Percentiles rank a stretch among this genome's conserved stretches.
Evolutionary conservation across 2,329 filamentous ascomycete species (phyloP).

Genomic region (Eutypella sp.): DNA sequence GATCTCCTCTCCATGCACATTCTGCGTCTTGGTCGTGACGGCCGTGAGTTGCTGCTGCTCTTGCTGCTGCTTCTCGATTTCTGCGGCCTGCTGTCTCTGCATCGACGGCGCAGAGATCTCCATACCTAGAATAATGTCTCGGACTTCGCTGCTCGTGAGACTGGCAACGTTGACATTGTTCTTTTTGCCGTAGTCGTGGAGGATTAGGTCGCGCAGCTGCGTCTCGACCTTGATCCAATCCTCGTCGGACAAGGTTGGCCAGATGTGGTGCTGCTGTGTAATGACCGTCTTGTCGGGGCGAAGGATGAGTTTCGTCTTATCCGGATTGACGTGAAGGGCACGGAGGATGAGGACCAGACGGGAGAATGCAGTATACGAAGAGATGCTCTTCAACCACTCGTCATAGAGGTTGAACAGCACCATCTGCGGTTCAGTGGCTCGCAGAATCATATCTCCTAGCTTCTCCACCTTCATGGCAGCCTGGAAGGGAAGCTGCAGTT

Average conservation of each 20-base stretch:
- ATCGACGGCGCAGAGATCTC: slow-evolving; percentile 97
- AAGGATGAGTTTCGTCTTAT: slow-evolving; percentile 94
- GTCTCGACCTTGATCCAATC: slow-evolving; percentile 99
- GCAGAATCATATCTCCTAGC: slow-evolving; percentile 96
- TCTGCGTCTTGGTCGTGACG: slow-evolving; percentile 97
- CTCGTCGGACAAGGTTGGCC: slow-evolving; percentile 89
- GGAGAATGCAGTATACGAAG: slow-evolving; percentile 97
- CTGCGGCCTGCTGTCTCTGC: slow-evolving; percentile 95
- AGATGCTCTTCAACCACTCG: slow-evolving; percentile 97
- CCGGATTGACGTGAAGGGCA: slow-evolving; percentile 93
- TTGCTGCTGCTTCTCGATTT: slow-evolving; percentile 98
- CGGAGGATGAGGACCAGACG: slow-evolving; percentile 88
- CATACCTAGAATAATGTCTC: slow-evolving; percentile 98
- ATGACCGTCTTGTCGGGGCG: slow-evolving; percentile 97
- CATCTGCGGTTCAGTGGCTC: slow-evolving; percentile 99
- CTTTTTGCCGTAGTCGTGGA: slow-evolving; percentile 99
- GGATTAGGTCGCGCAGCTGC: slow-evolving; percentile 86
- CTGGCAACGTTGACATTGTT: slow-evolving; percentile 99
- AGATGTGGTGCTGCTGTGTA: slow-evolving; percentile 98
- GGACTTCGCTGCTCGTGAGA: slow-evolving; percentile 92
- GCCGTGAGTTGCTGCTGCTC: slow-evolving; percentile 95
- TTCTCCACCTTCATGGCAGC: slow-evolving; percentile 99
- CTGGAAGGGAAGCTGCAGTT: slow-evolving; percentile 96
- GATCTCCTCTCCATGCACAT: slow-evolving; percentile 94
- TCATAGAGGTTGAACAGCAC: slow-evolving; percentile 98